Evolutionary conservation across 306 rosid species (phyloP).

Genomic region (Vigna reflexopilosa): DNA sequence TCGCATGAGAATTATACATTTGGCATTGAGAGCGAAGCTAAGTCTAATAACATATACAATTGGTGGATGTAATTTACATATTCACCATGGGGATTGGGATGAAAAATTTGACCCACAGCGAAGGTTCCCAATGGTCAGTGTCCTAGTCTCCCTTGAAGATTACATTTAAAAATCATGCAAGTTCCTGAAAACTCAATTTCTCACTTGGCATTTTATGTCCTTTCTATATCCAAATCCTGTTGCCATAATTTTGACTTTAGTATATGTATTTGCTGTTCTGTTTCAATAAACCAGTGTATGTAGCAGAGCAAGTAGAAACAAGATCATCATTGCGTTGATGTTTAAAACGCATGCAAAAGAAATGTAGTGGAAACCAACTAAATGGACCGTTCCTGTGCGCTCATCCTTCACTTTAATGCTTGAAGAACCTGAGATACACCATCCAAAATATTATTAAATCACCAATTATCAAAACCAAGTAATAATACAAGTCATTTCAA

Average conservation of each 20-base stretch:
- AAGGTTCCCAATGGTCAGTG: slow-evolving; percentile 50
- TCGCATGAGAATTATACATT: slow-evolving; percentile 33
- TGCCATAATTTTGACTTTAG: slow-evolving; percentile 47
- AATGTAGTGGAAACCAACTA: slow-evolving; percentile 82
- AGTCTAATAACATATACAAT: slow-evolving; percentile 55
- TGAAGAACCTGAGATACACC: slow-evolving; percentile 83
- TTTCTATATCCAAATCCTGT: slow-evolving; percentile 51
- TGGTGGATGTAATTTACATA: slow-evolving; percentile 47
- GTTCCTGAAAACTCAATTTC: slow-evolving; percentile 41
- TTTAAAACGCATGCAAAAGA: slow-evolving; percentile 59
- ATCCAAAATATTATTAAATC: slow-evolving; percentile 37
- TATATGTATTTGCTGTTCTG: slow-evolving; percentile 49
- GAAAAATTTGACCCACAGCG: slow-evolving; percentile 57
- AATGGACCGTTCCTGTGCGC: slow-evolving; percentile 87
- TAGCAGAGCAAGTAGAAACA: slow-evolving; percentile 57
- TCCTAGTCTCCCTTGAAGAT: slow-evolving; percentile 53
- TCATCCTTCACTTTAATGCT: slow-evolving; percentile 84
- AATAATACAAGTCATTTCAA: slow-evolving; percentile 31
- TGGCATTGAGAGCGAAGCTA: slow-evolving; percentile 35
- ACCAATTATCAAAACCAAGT: slow-evolving; percentile 6
- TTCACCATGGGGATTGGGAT: slow-evolving; percentile 50
- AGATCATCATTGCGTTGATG: slow-evolving; percentile 47
- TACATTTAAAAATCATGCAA: slow-evolving; percentile 52
- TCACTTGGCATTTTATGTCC: slow-evolving; percentile 41
- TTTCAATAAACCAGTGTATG: slow-evolving; percentile 57